Conservation (phyloP, 2,329 filamentous ascomycete genomes). For the Penicillium frequentans region DNA sequence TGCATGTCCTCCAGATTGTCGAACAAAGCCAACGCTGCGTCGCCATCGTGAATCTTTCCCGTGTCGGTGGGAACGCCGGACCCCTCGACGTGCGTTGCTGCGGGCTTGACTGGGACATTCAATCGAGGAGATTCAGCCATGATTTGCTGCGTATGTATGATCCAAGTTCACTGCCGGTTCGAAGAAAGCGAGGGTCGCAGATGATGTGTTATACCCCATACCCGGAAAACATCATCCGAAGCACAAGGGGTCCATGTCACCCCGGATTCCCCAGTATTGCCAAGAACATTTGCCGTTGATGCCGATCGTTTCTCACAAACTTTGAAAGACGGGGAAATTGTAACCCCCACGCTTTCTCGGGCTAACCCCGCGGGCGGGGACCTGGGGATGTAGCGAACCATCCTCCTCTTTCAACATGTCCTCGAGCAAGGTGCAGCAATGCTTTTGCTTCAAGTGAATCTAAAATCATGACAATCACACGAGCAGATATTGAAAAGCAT, state of each 20-base stretch:
- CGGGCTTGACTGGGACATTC: background rate
- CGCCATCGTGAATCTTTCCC: conserved; percentile 35
- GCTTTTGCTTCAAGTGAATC: background rate
- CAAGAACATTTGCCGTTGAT: background rate
- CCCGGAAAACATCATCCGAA: background rate
- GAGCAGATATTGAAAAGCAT: conserved; percentile 53
- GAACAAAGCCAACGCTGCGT: conserved; percentile 51
- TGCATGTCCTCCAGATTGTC: conserved; percentile 43
- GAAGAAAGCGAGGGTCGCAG: background rate
- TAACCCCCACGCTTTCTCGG: background rate
- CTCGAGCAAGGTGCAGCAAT: background rate
- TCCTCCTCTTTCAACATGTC: background rate
- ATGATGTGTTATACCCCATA: background rate
- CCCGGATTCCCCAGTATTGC: background rate
- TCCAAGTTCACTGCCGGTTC: background rate
- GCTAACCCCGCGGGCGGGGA: background rate
- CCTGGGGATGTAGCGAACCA: background rate
- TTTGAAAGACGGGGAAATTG: background rate
- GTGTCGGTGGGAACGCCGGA: conserved; percentile 4
- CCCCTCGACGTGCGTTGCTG: conserved; percentile 5
- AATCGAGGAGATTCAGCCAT: background rate
- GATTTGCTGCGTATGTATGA: background rate
- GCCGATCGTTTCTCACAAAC: background rate
- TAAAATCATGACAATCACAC: conserved; percentile 37
- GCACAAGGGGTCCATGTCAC: background rate